These are phyloP conservation scores for Hydnum rufescens DNA, from an alignment of 768 basidiomycete genomes.

Conservation along the genomic window DNA sequence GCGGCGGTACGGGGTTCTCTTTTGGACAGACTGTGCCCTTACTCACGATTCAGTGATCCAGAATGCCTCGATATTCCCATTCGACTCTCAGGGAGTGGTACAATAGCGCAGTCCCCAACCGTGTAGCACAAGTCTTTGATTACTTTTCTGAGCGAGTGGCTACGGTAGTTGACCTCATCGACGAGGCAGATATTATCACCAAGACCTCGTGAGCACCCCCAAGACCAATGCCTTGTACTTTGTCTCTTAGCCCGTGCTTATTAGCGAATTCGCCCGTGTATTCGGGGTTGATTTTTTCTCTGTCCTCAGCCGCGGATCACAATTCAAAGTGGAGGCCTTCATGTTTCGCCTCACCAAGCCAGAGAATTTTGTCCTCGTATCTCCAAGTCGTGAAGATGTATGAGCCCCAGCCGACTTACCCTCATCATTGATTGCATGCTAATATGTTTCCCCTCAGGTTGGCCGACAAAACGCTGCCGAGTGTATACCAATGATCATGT, in stretches of 20 bases:
- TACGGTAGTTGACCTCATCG: constrained; percentile 61
- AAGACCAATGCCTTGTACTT: neutral
- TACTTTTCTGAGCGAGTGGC: constrained; percentile 46
- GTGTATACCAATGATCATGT: constrained; percentile 25
- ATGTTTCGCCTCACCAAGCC: constrained; percentile 96
- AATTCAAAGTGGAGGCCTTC: constrained; percentile 98
- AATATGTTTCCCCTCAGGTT: constrained; percentile 37
- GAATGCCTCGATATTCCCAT: constrained; percentile 56
- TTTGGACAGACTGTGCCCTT: too few relatives aligned
- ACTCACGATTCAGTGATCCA: constrained; percentile 18
- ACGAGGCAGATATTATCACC: constrained; percentile 60
- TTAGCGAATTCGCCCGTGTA: constrained; percentile 91
- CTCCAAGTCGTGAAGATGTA: constrained; percentile 75
- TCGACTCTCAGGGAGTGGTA: constrained; percentile 51
- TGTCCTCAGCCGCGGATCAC: constrained; percentile 84
- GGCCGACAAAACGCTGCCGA: constrained; percentile 92
- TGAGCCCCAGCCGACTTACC: constrained; percentile 12
- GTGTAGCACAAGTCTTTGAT: constrained; percentile 32
- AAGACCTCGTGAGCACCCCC: constrained; percentile 62
- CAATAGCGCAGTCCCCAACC: constrained; percentile 34
- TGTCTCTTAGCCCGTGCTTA: neutral
- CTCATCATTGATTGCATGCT: neutral
- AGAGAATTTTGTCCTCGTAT: constrained; percentile 76
- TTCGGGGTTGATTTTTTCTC: constrained; percentile 97
- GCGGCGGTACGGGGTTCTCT: constrained; percentile 40